phyloP scores from a whole-genome alignment of 192 early-diverging fungal species.

The Coemansia sp. region DNA sequence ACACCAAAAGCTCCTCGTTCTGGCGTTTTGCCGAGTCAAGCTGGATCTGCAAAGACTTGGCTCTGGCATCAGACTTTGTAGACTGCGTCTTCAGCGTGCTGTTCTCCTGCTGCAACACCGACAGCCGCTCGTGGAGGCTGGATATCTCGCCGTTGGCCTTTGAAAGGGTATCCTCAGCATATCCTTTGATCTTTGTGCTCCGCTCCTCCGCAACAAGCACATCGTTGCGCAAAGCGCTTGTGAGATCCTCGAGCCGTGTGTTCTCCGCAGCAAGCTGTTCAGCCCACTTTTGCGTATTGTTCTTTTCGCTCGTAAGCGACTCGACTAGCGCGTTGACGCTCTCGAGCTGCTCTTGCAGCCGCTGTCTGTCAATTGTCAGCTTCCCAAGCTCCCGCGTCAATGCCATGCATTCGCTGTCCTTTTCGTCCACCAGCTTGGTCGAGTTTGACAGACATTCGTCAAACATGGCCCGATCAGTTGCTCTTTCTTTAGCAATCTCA shows the following conservation, averaged over 20 bases:
- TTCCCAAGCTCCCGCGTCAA: slow-evolving; percentile 35
- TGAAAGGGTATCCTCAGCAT: slow-evolving; percentile 30
- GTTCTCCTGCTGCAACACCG: slow-evolving; percentile 18
- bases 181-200: slow-evolving; percentile 27
- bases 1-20: slow-evolving; percentile 43
- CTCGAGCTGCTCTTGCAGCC: slow-evolving; percentile 29
- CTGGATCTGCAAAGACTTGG: slow-evolving; percentile 39
- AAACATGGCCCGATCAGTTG: slow-evolving; percentile 23
- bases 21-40: slow-evolving; percentile 43
- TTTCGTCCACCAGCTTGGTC: slow-evolving; percentile 29
- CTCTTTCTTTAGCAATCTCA: slow-evolving; percentile 17
- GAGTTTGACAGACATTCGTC: slow-evolving; percentile 39
- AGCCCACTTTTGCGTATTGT: slow-evolving; percentile 18
- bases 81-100: slow-evolving; percentile 15
- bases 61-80: slow-evolving; percentile 26
- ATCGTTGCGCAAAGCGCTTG: slow-evolving; percentile 24
- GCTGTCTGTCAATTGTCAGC: slow-evolving; percentile 33
- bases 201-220: slow-evolving; percentile 42
- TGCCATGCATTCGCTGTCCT: slow-evolving; percentile 24
- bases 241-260: slow-evolving; percentile 23
- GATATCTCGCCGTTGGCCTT: slow-evolving; percentile 33
- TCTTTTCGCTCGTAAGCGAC: slow-evolving; percentile 19
- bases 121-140: slow-evolving; percentile 22
- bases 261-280: slow-evolving; percentile 23
- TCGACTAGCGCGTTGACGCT: slow-evolving; percentile 17